phyloP scores from a whole-genome alignment of 805 yeast species.

The Candida insectalens region DNA sequence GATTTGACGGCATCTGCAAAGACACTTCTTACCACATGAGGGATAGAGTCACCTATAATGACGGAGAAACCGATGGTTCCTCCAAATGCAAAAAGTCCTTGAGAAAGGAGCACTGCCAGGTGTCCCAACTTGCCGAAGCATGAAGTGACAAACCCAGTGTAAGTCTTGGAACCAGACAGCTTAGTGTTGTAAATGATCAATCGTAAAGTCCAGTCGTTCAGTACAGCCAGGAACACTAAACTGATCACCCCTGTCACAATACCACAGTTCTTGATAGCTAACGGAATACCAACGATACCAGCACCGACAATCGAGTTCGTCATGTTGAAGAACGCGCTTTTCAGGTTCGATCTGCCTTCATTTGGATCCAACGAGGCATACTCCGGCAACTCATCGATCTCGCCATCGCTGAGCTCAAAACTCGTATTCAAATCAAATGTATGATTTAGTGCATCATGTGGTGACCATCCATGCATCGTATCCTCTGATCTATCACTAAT shows the following conservation, averaged over 20 bases:
- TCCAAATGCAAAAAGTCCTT: conserved; percentile 87
- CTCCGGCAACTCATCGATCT: background rate
- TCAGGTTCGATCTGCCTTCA: too few species aligned
- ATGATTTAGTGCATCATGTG: too few species aligned
- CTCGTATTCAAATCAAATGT: too few species aligned
- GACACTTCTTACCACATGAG: conserved; percentile 70
- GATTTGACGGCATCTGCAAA: conserved; percentile 36
- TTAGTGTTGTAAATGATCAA: conserved; percentile 77
- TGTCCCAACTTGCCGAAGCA: conserved; percentile 75
- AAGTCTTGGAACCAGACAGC: conserved; percentile 64
- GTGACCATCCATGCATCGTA: too few species aligned
- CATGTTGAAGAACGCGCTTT: conserved; percentile 95
- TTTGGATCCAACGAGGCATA: too few species aligned
- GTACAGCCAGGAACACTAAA: conserved; percentile 47
- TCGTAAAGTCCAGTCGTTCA: conserved; percentile 83
- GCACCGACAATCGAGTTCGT: conserved; percentile 94
- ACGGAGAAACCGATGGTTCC: conserved; percentile 92
- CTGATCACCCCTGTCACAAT: conserved; percentile 61
- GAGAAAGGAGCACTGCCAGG: conserved; percentile 57
- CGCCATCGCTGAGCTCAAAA: background rate
- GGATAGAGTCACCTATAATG: conserved; percentile 90
- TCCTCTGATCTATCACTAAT: too few species aligned
- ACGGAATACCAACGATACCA: conserved; percentile 91
- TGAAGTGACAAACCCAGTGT: conserved; percentile 74
- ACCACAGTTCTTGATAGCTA: conserved; percentile 77